A percentile compares a stretch with the other conserved stretches of the same genome.
Evolutionary conservation across 176 grass and related monocot species (phyloP).

Genomic region (Triticum dicoccoides): DNA sequence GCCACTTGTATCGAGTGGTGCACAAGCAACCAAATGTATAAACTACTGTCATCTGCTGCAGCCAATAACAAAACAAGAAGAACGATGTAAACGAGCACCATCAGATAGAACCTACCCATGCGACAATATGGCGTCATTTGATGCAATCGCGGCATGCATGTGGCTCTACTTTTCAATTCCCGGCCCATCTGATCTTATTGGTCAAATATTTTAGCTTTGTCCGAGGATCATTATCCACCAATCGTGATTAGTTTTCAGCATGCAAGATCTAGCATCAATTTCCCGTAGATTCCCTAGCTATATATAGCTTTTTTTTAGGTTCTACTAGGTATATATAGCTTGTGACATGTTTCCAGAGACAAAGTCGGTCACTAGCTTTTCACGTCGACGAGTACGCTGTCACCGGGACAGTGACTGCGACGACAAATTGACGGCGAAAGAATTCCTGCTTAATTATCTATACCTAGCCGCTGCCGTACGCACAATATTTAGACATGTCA

Average conservation of each 20-base stretch:
- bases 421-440: too few relatives aligned
- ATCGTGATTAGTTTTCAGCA: neutral
- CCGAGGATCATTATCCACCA: neutral
- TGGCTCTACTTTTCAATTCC: neutral
- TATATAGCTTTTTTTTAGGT: too few relatives aligned
- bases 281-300: too few relatives aligned
- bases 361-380: neutral
- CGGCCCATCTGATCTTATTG: neutral
- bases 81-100: neutral
- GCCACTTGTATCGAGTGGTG: neutral
- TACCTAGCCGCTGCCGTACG: too few relatives aligned
- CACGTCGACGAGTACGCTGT: too few relatives aligned
- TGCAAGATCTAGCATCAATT: too few relatives aligned
- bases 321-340: too few relatives aligned
- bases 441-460: too few relatives aligned
- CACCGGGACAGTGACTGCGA: too few relatives aligned
- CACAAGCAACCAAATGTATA: neutral
- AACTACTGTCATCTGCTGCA: neutral
- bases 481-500: too few relatives aligned
- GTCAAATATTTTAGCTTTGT: neutral
- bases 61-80: neutral
- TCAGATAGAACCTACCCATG: neutral
- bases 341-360: too few relatives aligned
- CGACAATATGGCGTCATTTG: neutral
- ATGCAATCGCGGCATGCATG: neutral